Evolutionary conservation across 768 basidiomycete species (phyloP), one percentile per base, ranked within the genome.

Genomic region (Trametopsis cervina): DNA sequence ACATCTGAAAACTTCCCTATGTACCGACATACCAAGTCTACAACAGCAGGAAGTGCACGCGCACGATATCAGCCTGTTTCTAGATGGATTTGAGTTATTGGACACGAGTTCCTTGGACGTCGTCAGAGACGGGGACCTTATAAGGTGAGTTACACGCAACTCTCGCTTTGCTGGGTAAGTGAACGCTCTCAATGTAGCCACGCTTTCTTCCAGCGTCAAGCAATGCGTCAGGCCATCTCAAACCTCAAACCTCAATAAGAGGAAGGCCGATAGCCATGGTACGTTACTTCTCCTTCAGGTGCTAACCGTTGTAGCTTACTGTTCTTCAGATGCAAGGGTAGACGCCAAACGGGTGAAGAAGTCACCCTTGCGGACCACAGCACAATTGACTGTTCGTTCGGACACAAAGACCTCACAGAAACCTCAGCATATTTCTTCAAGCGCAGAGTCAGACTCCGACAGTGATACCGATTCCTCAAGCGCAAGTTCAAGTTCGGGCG

Each of bases 31-130:
- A 4, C 51, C 41, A 0, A 40, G 50, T 1, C 54, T 62, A 39
- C 44, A 33, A 15, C 42, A 44, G 17, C n/a, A n/a, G n/a, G n/a
- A n/a, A n/a, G 15, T 54, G 21, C 21, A 40, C 11, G 29, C 55
- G 0, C 20, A 49, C 11, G 48, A 59, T 38, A 41, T 65, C 22
- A 12, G 40, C n/a, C 56, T 64, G 9, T 49, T 53, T n/a, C 49
- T 66, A 23, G 63, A 66, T 33, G 62, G 58, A 15, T 66, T 64
- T 41, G 59, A 61, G 46, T 51, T 66, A 4, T 53, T 63, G 4
- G 63, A 66, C 46, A 26, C 52, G 13, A 60, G 57, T 33, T 47
- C 52, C 1, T 47, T 61, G 17, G 63, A 64, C 26, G 59, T 65
- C 2, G 40, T 65, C 0, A 56, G 59, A 23, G 64, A 65, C 23